Conservation (phyloP, 2,329 filamentous ascomycete genomes). For the Botryotinia convoluta region DNA sequence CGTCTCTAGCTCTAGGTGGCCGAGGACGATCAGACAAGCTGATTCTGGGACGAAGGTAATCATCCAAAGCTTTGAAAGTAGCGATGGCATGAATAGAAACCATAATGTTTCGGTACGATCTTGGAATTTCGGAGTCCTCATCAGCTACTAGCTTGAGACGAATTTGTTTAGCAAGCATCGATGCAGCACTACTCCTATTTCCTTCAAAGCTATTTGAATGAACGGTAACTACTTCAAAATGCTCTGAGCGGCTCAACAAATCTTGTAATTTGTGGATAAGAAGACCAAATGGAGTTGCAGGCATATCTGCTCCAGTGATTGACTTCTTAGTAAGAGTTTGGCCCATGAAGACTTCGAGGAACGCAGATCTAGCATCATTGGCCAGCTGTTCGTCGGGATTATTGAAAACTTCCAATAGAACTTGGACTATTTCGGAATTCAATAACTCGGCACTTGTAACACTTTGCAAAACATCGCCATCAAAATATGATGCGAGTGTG, state of each 20-base stretch:
- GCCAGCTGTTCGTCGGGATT: slow-evolving; percentile 61
- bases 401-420: slow-evolving; percentile 78
- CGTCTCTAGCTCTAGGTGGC: slow-evolving; percentile 55
- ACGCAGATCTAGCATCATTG: slow-evolving; percentile 72
- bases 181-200: slow-evolving; percentile 84
- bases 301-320: slow-evolving; percentile 64
- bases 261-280: slow-evolving; percentile 94
- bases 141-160: slow-evolving; percentile 85
- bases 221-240: slow-evolving; percentile 96
- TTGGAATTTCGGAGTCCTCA: slow-evolving; percentile 85
- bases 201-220: slow-evolving; percentile 89
- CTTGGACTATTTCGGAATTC: slow-evolving; percentile 83
- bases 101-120: slow-evolving; percentile 89
- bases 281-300: slow-evolving; percentile 82
- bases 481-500: slow-evolving; percentile 78
- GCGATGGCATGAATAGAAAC: slow-evolving; percentile 98
- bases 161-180: slow-evolving; percentile 95
- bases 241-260: slow-evolving; percentile 90
- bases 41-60: slow-evolving; percentile 90
- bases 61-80: slow-evolving; percentile 93
- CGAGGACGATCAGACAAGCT: slow-evolving; percentile 73
- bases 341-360: slow-evolving; percentile 91
- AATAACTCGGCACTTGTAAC: slow-evolving; percentile 94
- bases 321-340: slow-evolving; percentile 59
- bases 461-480: slow-evolving; percentile 83